Conservation (phyloP, 805 yeast species). For the Lachancea nothofagi region DNA sequence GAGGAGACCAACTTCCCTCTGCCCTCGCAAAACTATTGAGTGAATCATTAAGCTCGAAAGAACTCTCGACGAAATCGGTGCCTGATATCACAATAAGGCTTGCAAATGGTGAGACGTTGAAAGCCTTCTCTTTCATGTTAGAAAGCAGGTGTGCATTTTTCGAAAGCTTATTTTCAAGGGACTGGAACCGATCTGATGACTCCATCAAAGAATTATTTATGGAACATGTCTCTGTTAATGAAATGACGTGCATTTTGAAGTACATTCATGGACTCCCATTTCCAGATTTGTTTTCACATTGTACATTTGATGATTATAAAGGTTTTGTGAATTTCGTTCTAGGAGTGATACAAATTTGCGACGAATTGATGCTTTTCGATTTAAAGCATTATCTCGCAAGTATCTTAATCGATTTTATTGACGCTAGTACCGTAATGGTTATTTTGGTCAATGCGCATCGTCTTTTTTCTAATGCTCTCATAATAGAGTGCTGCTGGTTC, state of each 20-base stretch:
- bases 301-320: constrained; percentile 14
- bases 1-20: constrained; percentile 3
- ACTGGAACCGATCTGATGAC: constrained; percentile 42
- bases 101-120: constrained; percentile 39
- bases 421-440: constrained; percentile 53
- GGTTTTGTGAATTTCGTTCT: constrained; percentile 35
- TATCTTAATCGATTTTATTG: constrained; percentile 49
- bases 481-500: constrained; percentile 61
- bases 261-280: constrained; percentile 49
- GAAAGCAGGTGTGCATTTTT: constrained; percentile 56
- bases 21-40: not conserved
- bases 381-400: constrained; percentile 59
- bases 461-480: constrained; percentile 48
- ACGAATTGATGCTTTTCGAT: constrained; percentile 55
- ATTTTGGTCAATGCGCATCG: constrained; percentile 51
- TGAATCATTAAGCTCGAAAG: not conserved
- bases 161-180: constrained; percentile 46
- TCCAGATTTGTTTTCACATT: constrained; percentile 15
- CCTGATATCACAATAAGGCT: constrained; percentile 43
- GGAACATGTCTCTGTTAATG: constrained; percentile 32
- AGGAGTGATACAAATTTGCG: constrained; percentile 55
- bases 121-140: constrained; percentile 50
- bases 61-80: no score
- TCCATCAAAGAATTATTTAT: constrained; percentile 36
- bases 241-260: constrained; percentile 46